A percentile compares a stretch with the other conserved stretches of the same genome.
Evolutionary conservation across 306 rosid species (phyloP).

Genomic region (Benincasa hispida): DNA sequence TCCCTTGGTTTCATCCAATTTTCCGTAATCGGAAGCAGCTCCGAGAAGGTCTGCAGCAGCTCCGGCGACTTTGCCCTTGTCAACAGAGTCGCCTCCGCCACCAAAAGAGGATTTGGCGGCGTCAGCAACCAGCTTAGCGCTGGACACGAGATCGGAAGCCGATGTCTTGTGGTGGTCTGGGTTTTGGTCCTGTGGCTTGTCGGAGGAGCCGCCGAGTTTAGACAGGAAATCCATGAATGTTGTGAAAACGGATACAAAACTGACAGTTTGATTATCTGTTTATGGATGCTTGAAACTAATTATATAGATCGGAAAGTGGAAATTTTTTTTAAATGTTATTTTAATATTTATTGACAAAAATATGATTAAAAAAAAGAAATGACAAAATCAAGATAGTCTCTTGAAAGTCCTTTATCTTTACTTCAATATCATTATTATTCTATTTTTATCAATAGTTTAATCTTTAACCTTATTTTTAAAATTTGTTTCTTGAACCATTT

Average conservation of each 20-base stretch:
- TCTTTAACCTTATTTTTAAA: too few species aligned
- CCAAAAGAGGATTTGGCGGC: constrained; percentile 2
- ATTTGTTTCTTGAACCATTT: too few species aligned
- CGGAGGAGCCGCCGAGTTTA: neutral
- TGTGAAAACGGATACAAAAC: neutral
- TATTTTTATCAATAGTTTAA: too few species aligned
- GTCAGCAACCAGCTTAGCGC: constrained; percentile 11
- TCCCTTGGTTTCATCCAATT: neutral
- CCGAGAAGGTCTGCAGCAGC: constrained; percentile 6
- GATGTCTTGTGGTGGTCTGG: neutral
- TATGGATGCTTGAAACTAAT: neutral
- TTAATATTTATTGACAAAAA: too few species aligned
- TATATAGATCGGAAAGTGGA: neutral
- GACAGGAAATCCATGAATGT: neutral
- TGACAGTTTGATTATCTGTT: neutral
- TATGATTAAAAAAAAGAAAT: too few species aligned
- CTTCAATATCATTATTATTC: too few species aligned
- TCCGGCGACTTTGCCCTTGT: constrained; percentile 10
- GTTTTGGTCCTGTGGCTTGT: neutral
- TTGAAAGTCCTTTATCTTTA: too few species aligned
- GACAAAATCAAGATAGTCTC: too few species aligned
- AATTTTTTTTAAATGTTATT: too few species aligned
- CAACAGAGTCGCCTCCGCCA: neutral
- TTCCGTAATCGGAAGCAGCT: constrained; percentile 7
- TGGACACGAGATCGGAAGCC: constrained; percentile 6